Evolutionary conservation across 805 yeast genomes (phyloP), one percentile per base, ranked within the genome.

Genomic region (Candida xyloterini): DNA sequence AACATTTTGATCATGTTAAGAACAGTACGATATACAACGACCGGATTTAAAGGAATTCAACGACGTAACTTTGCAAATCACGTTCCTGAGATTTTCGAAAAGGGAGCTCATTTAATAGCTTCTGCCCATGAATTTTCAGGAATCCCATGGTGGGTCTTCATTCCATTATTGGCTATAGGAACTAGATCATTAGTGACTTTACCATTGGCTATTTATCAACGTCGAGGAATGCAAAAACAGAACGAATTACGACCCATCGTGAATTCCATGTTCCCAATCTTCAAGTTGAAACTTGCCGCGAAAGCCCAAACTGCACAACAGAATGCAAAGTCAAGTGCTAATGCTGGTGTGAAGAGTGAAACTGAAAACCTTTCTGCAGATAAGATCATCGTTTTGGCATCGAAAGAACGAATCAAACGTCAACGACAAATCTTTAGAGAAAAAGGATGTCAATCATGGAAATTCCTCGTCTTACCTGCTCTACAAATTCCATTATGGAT

Each of bases 401-500:
- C 84, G 6, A 89, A 85, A 57, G 97, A 90, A 57, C 76, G 81
- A 30, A 68, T 90, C 43, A 79, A 78, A 44, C 70, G 95, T 46
- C 95, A 91, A 50, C 79, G 81, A 51, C 59, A 59, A 35, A 66
- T 90, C n/a, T 90, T 84, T 63, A 74, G 73, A 47, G 71, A 75
- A 38, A 70, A 82, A 53, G 67, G 71, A 8, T 85, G 89, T 38
- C 91, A 87, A 55, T 60, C 81, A 42, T 90, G 95, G 88, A 90
- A 89, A 59, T 80, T 84, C 52, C 65, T 79, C 40, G 52, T 84
- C 4, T 66, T 88, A 27, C 97, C 97, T 1, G 64, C 79, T 0
- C 76, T 86, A 13, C 98, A 90, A 57, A 71, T 91, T 15, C 98
- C 98, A 0, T 59, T 90, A 5, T 90, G 96, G 95, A 71, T 89